These are phyloP conservation scores for Danielia reshetovae DNA, from an alignment of 805 yeast species.

Conservation along the genomic window DNA sequence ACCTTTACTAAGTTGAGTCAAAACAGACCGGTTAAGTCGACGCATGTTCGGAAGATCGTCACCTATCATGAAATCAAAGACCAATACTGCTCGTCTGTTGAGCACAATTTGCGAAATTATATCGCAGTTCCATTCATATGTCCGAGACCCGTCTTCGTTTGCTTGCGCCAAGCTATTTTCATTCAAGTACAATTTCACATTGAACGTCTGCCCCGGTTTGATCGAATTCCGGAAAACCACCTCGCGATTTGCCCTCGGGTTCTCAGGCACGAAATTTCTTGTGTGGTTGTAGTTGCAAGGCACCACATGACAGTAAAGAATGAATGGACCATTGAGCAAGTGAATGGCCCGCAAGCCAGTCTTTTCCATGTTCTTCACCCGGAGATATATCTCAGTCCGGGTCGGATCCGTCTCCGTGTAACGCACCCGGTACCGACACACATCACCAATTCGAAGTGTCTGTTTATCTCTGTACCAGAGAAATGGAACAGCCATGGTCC, in stretches of 20 bases:
- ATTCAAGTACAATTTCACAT: conserved; percentile 50
- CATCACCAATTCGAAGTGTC: conserved; percentile 35
- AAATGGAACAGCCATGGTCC: not conserved
- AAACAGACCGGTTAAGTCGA: conserved; percentile 23
- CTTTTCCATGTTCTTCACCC: conserved; percentile 38
- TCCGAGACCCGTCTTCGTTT: conserved; percentile 13
- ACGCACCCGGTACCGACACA: conserved; percentile 29
- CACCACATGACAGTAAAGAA: conserved; percentile 41
- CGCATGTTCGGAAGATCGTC: conserved; percentile 31
- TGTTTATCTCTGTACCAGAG: conserved; percentile 37
- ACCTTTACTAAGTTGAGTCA: conserved; percentile 13
- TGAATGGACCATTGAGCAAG: conserved; percentile 40
- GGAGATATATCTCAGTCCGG: conserved; percentile 22
- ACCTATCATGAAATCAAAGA: conserved; percentile 37
- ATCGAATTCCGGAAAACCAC: conserved; percentile 40
- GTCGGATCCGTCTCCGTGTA: conserved; percentile 17
- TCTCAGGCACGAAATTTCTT: conserved; percentile 21
- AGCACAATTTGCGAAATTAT: conserved; percentile 40
- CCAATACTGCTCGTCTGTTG: conserved; percentile 26
- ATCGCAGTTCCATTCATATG: conserved; percentile 36
- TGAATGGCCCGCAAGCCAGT: conserved; percentile 38
- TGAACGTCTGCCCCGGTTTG: conserved; percentile 69
- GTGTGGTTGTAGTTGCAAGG: conserved; percentile 32
- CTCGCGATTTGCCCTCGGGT: conserved; percentile 22
- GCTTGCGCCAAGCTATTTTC: conserved; percentile 30